phyloP scores from a whole-genome alignment of 495 filamentous ascomycete genomes.

The Penicillium pancosmium region DNA sequence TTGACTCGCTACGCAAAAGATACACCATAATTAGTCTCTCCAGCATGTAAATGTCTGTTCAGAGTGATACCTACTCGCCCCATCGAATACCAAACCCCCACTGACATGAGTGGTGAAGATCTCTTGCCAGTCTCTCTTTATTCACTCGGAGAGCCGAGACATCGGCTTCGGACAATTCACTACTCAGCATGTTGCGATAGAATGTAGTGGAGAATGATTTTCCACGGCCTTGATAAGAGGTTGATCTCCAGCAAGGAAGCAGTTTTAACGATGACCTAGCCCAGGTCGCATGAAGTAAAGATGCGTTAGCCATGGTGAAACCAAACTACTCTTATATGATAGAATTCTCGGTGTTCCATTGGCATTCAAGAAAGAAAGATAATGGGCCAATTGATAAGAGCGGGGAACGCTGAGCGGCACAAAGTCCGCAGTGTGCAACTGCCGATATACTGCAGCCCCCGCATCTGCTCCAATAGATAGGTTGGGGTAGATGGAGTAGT shows the following conservation, averaged over 20 bases:
- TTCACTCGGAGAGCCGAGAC: conserved; percentile 57
- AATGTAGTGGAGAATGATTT: conserved; percentile 32
- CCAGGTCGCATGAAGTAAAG: conserved; percentile 7
- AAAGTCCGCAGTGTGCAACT: conserved; percentile 16
- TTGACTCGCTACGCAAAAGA: conserved; percentile 43
- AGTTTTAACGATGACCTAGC: background rate
- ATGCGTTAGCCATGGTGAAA: conserved; percentile 8
- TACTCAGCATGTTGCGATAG: conserved; percentile 40
- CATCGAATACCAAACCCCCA: conserved; percentile 67
- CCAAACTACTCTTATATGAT: conserved; percentile 9
- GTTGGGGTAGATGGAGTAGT: conserved; percentile 10
- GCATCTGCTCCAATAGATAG: background rate
- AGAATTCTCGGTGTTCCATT: background rate
- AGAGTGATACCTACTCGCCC: conserved; percentile 56
- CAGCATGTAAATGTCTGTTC: background rate
- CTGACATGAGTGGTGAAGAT: conserved; percentile 68
- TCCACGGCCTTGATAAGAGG: background rate
- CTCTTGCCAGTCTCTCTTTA: conserved; percentile 58
- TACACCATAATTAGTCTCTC: background rate
- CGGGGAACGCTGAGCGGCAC: conserved; percentile 18
- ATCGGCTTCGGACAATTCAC: conserved; percentile 42
- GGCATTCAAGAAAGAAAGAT: conserved; percentile 1
- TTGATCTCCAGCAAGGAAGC: background rate
- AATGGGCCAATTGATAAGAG: conserved; percentile 21
- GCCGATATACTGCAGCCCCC: conserved; percentile 12